Percentiles rank a stretch among this genome's conserved stretches.
Evolutionary conservation across 2,329 filamentous ascomycete genomes (phyloP).

Genomic region (Phialophora tarda): DNA sequence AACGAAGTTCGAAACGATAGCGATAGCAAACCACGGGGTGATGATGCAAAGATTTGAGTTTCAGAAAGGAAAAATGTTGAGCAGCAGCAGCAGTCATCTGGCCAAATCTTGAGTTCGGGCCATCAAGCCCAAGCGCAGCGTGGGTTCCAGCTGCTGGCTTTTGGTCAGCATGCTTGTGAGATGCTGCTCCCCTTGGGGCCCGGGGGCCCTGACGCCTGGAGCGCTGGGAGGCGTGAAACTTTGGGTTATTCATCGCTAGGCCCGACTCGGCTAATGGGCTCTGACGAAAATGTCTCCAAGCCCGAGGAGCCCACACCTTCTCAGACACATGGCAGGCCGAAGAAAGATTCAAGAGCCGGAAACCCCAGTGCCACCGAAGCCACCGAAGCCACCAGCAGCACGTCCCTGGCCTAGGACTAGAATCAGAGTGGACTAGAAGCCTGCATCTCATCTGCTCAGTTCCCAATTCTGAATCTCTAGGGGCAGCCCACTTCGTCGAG

Average conservation of each 20-base stretch:
- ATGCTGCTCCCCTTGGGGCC: background rate
- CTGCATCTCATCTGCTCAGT: conserved; percentile 16
- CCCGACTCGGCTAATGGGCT: conserved; percentile 14
- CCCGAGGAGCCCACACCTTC: background rate
- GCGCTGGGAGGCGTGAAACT: conserved; percentile 9
- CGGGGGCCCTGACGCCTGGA: background rate
- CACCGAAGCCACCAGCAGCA: conserved; percentile 13
- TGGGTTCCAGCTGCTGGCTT: background rate
- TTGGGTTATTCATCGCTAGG: conserved; percentile 20
- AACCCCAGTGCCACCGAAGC: conserved; percentile 21
- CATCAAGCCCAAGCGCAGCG: background rate
- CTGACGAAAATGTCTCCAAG: conserved; percentile 6
- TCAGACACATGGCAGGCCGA: conserved; percentile 23
- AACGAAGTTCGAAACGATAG: conserved; percentile 33
- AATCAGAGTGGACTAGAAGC: conserved; percentile 12
- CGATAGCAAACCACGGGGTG: conserved; percentile 7
- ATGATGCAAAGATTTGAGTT: conserved; percentile 1
- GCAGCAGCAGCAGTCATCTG: background rate
- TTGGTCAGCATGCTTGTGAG: background rate
- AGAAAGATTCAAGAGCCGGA: conserved; percentile 11
- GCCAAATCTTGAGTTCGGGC: background rate
- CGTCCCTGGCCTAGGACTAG: conserved; percentile 17
- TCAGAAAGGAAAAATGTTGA: conserved; percentile 7
- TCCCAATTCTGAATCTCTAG: conserved; percentile 25
- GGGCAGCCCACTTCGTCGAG: conserved; percentile 11